Evolutionary conservation across 306 rosid species (phyloP).

Genomic region (Ziziphus jujuba): DNA sequence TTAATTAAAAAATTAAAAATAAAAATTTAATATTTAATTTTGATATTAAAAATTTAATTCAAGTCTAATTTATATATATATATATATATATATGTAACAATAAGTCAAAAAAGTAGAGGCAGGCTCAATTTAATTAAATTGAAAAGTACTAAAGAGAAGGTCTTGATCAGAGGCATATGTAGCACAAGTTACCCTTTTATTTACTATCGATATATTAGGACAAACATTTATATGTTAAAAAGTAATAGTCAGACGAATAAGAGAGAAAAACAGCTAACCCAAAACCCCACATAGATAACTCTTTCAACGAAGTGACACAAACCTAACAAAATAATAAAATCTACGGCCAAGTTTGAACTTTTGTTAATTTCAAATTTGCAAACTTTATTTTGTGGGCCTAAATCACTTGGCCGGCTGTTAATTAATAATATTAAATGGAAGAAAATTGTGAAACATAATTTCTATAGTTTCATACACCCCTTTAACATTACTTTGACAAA

Average conservation of each 20-base stretch:
- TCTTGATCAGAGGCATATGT: no score
- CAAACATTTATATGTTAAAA: constrained; percentile 14
- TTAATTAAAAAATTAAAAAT: no score
- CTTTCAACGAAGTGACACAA: constrained; percentile 41
- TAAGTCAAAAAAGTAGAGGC: constrained; percentile 34
- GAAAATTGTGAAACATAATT: background rate
- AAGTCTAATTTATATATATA: no score
- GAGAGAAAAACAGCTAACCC: background rate
- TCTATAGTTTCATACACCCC: background rate
- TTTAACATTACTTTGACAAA: constrained; percentile 20
- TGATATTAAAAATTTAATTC: no score
- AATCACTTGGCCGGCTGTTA: constrained; percentile 1
- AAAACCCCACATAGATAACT: constrained; percentile 43
- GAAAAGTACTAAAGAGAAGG: no score
- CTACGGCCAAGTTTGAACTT: background rate
- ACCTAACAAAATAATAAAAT: constrained; percentile 47
- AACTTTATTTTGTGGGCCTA: constrained; percentile 29
- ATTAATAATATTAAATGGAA: background rate
- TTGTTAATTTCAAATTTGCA: constrained; percentile 23
- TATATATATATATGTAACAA: constrained; percentile 21
- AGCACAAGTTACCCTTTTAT: background rate
- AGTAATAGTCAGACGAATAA: background rate
- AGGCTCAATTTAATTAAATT: no score
- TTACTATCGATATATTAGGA: constrained; percentile 4
- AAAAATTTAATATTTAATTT: no score